Conservation (phyloP, 2,329 filamentous ascomycete genomes). For the Fusarium nodosum region DNA sequence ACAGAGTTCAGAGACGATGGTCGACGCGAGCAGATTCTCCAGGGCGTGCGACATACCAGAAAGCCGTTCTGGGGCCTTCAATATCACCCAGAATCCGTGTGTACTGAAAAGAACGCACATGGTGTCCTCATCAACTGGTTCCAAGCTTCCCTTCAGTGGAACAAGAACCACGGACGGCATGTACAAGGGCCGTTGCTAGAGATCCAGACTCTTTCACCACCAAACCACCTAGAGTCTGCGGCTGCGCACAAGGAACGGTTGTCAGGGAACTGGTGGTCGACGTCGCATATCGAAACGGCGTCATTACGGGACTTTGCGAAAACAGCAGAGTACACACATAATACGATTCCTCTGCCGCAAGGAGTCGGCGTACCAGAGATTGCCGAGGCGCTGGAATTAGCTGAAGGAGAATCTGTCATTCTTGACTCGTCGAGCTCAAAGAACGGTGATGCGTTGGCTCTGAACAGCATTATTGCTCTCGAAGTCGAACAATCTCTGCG, state of each 20-base stretch:
- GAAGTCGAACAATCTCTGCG: constrained; percentile 69
- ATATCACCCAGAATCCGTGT: constrained; percentile 91
- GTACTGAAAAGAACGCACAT: constrained; percentile 77
- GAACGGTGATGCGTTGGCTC: constrained; percentile 59
- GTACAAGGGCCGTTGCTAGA: constrained; percentile 31
- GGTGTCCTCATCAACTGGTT: constrained; percentile 83
- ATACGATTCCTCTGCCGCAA: constrained; percentile 59
- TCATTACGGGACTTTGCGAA: constrained; percentile 35
- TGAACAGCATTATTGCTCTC: constrained; percentile 81
- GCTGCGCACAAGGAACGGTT: constrained; percentile 31
- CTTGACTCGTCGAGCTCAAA: constrained; percentile 71
- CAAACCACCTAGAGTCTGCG: constrained; percentile 45
- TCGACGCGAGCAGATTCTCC: constrained; percentile 71
- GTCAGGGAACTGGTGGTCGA: constrained; percentile 31
- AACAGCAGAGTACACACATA: constrained; percentile 55
- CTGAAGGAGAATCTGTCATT: constrained; percentile 64
- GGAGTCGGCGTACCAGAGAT: constrained; percentile 67
- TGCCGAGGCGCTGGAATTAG: constrained; percentile 63
- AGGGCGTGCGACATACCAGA: constrained; percentile 76
- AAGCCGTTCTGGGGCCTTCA: constrained; percentile 90
- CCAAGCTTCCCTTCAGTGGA: constrained; percentile 72
- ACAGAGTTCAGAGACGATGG: constrained; percentile 59
- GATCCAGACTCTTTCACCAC: constrained; percentile 47
- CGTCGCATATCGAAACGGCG: not conserved
- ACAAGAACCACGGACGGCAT: constrained; percentile 52